phyloP scores from a whole-genome alignment of 768 basidiomycete species.

The Panus rudis region DNA sequence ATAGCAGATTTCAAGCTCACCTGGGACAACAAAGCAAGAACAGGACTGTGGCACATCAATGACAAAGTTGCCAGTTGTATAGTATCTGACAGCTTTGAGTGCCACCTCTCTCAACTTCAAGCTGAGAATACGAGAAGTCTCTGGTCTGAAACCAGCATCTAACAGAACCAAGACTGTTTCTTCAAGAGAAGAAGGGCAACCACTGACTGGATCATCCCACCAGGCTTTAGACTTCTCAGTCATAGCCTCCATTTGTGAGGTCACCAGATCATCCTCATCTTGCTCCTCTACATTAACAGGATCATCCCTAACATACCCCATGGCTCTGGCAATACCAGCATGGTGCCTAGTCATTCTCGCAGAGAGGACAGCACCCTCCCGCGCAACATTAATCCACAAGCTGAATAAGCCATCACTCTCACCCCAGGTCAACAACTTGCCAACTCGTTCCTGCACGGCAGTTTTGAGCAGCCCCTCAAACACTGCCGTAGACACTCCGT shows the following conservation, averaged over 20 bases:
- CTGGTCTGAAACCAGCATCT: slow-evolving; percentile 53
- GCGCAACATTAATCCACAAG: slow-evolving; percentile 19
- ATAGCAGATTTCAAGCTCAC: slow-evolving; percentile 14
- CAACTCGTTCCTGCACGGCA: slow-evolving; percentile 19
- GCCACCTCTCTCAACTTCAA: slow-evolving; percentile 48
- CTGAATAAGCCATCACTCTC: slow-evolving; percentile 10
- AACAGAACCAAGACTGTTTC: slow-evolving; percentile 54
- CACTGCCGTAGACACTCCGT: slow-evolving; percentile 41
- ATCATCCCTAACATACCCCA: slow-evolving; percentile 16
- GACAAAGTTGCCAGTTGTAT: slow-evolving; percentile 32
- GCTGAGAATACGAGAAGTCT: slow-evolving; percentile 39
- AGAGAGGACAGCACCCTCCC: slow-evolving; percentile 16
- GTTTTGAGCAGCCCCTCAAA: slow-evolving; percentile 27
- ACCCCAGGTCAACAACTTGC: slow-evolving; percentile 18
- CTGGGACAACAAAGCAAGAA: slow-evolving; percentile 58
- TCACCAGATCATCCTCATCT: slow-evolving; percentile 18
- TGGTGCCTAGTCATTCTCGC: slow-evolving; percentile 19
- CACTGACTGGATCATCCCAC: slow-evolving; percentile 64
- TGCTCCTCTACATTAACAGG: slow-evolving; percentile 16
- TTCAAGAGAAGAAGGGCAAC: slow-evolving; percentile 50
- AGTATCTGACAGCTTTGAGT: slow-evolving; percentile 31
- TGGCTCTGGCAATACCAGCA: slow-evolving; percentile 20
- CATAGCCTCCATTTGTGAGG: too few relatives aligned
- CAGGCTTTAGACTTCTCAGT: slow-evolving; percentile 49
- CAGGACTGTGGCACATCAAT: slow-evolving; percentile 53